Base-by-base conservation (phyloP, 768 basidiomycete genomes). In the Xerocomellus intermedius region DNA sequence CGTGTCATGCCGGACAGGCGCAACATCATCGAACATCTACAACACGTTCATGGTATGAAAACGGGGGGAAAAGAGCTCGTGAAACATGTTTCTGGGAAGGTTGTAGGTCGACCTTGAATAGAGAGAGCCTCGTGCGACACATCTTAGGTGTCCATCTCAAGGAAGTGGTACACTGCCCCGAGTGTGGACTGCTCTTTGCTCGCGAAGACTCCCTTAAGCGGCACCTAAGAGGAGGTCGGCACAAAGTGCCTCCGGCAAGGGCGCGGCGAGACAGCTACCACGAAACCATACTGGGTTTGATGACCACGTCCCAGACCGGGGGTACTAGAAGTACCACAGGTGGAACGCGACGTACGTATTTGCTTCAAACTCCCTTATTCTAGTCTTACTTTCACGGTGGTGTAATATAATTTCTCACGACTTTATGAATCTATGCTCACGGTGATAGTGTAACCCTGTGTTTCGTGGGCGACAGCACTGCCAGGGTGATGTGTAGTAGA, bases 161-260 rank as follows among this genome's bases (percentile, higher is more conserved):
- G 55, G 46, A 61, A n/a, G 45, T 24, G 21, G 56, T 49, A 3
- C 30, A 45, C 1, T 72, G 70, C 5, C 0, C 3, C 2, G 10
- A 42, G 9, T 70, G 70, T 19, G 57, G 63, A 30, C 2, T 43
- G 44, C 16, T 1, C 10, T 69, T 71, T 59, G 64, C 70, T 33
- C 66, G 70, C 0, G 64, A 56, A 19, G 69, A 69, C 22, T 70
- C 69, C 1, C 54, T 71, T 17, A 67, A 57, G 57, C 60, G 68
- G 9, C 68, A 69, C 28, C 17, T 51, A 0, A 69, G 56, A 32
- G 62, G 67, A 22, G 30, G 51, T 22, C 50, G 52, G 7, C 62
- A 68, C 13, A 55, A 54, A 4, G 37, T 13, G 1, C 17, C 41
- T 24, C 19, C 2, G 54, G 48, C 5, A 48, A 37, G 44, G 30